Base-by-base conservation (phyloP, 495 filamentous ascomycete genomes). In the Penicillium samsonianum region DNA sequence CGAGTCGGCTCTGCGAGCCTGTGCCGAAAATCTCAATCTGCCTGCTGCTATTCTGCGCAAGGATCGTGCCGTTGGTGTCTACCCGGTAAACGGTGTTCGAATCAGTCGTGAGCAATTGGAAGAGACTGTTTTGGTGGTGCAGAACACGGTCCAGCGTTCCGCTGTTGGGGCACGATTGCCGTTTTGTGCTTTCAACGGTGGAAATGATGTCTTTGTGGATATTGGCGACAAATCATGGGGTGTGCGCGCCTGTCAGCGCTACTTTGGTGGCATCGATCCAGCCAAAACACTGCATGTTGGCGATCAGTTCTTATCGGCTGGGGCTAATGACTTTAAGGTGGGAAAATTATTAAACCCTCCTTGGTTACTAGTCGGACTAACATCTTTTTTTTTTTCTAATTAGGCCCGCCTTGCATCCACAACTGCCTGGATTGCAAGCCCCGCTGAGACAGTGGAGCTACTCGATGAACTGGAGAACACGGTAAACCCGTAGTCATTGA, bases 221-320 rank as follows among this genome's bases (percentile, higher is more conserved):
- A 97, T 99, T 63, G 95, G 95, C 47, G 95, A 99, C 71, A 99
- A 99, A 69, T 88, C 87, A 40, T 93, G 90, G 86, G 95, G 95
- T 57, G 95, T 99, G 22, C 77, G 89, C 11, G 90, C 89, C 1
- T 96, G 91, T 55, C 94, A 98, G 76, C 79, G 83, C n/a, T 99
- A 91, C 75, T 96, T 98, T 64, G 90, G 87, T 6, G 83, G 81
- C 10, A 87, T 90, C 49, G 80, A 82, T 38, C 84, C 80, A 14
- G 71, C 75, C 44, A 83, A 81, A 60, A 90, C 88, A 1, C 73
- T 96, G 45, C 92, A 97, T 69, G 87, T 96, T 28, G 91, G 92
- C 26, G 94, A 99, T 70, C 94, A 99, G 75, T 99, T 99, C 70
- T 75, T 98, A 53, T 92, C 87, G 28, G 95, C 92, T 10, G 95